Base-by-base conservation (phyloP, 208 protist genomes). In the Acanthamoeba divionensis region DNA sequence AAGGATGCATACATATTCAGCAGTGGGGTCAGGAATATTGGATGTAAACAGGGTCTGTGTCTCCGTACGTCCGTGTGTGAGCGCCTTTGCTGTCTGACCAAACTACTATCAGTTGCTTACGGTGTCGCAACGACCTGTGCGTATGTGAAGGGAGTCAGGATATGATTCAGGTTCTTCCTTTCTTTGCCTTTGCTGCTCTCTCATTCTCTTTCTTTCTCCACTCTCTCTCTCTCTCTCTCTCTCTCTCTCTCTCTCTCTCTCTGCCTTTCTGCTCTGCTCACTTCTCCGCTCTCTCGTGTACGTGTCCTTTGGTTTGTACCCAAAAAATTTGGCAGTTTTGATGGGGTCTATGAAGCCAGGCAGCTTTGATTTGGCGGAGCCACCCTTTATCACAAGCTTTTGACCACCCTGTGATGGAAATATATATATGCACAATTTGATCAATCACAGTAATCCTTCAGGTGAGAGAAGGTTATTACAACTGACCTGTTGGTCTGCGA, bases 11-110 rank as follows among this genome's bases (percentile, higher is more conserved):
- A n/a, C n/a, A n/a, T n/a, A n/a, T n/a, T n/a, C n/a, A n/a, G n/a
- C n/a, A n/a, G n/a, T n/a, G n/a, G n/a, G 26, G 8, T 79, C 67
- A 79, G 77, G 77, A 0, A 36, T 60, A 31, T 26, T 86, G 48
- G 4, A 86, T 86, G 52, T 54, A 65, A 33, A 86, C 77, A 0
- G 47, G 77, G 3, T 86, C 77, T 1, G 47, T 86, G 15, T 86
- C 77, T 29, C 50, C 77, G 52, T 66, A 86, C 2, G 77, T 86
- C 54, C 77, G 77, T 5, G 77, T 86, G 31, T 86, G 77, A 3
- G 77, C 52, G 29, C 77, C 77, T 38, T 86, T 60, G 52, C 54
- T 86, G 77, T 86, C 77, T 21, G 77, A 60, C 77, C 77, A 86
- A 18, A 86, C 77, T 2, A 86, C 31, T 2, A 65, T 6, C 10